phyloP scores from a whole-genome alignment of 345 rosid species.

The Salix exigua region DNA sequence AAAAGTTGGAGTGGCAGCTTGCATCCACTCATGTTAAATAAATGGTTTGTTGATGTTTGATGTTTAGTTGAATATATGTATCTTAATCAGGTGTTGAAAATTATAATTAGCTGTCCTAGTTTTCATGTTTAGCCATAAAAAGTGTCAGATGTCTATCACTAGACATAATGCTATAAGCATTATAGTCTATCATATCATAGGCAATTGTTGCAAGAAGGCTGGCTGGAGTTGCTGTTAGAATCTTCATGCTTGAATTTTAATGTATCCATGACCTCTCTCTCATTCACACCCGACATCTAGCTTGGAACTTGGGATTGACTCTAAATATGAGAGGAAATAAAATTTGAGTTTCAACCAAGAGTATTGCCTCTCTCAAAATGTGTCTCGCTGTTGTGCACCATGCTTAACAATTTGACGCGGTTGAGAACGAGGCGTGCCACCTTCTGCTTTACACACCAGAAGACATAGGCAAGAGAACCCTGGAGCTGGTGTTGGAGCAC shows the following conservation, averaged over 20 bases:
- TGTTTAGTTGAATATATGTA: background rate
- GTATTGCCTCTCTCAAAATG: background rate
- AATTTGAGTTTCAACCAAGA: background rate
- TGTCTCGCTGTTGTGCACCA: background rate
- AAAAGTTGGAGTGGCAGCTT: background rate
- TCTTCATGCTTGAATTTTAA: no score
- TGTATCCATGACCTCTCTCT: no score
- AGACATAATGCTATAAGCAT: background rate
- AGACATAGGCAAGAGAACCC: background rate
- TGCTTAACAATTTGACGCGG: background rate
- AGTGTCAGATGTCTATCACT: no score
- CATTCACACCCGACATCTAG: no score
- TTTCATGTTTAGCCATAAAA: background rate
- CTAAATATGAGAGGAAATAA: background rate
- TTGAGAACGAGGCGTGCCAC: no score
- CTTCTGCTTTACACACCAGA: background rate
- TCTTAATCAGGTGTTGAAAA: background rate
- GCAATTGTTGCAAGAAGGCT: no score
- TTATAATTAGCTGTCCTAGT: background rate
- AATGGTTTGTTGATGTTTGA: background rate
- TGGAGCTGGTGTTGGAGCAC: background rate
- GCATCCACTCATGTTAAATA: background rate
- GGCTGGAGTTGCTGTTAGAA: no score
- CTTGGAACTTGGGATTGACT: no score
- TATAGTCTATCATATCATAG: background rate